Evolutionary conservation across 345 rosid species (phyloP).

Genomic region (Psidium guajava): DNA sequence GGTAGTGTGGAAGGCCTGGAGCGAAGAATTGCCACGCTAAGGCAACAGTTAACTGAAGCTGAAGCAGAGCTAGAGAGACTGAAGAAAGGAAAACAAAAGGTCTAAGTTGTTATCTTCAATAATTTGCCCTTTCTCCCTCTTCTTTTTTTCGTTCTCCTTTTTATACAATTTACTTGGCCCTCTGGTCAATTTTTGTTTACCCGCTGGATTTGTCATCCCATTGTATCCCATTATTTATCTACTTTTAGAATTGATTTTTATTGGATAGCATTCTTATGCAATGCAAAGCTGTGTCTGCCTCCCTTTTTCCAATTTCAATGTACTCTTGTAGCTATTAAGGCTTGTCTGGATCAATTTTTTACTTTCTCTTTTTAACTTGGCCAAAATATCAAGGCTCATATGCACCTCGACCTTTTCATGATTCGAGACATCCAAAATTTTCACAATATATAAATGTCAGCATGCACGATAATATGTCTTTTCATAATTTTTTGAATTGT

Average conservation of each 20-base stretch:
- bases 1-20: slow-evolving; percentile 50
- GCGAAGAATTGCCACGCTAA: slow-evolving; percentile 37
- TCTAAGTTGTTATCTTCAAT: slow-evolving; percentile 1
- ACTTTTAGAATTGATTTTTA: background rate
- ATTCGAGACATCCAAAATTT: background rate
- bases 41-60: slow-evolving; percentile 42
- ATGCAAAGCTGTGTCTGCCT: background rate
- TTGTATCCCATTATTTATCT: background rate
- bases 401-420: background rate
- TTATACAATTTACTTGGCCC: background rate
- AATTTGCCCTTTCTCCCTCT: background rate
- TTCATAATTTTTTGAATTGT: background rate
- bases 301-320: background rate
- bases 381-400: background rate
- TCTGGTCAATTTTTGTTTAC: background rate
- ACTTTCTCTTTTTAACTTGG: background rate
- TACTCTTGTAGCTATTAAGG: background rate
- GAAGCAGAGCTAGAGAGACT: slow-evolving; percentile 64
- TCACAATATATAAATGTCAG: background rate
- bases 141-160: background rate
- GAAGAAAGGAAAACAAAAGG: slow-evolving; percentile 49
- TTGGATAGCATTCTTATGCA: background rate
- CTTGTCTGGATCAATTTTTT: background rate
- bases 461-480: background rate
- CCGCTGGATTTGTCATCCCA: background rate